A percentile compares a stretch with the other conserved stretches of the same genome.
These are phyloP conservation scores for Leucocoprinus leucothites DNA, from an alignment of 768 basidiomycete genomes.

Conservation along the genomic window DNA sequence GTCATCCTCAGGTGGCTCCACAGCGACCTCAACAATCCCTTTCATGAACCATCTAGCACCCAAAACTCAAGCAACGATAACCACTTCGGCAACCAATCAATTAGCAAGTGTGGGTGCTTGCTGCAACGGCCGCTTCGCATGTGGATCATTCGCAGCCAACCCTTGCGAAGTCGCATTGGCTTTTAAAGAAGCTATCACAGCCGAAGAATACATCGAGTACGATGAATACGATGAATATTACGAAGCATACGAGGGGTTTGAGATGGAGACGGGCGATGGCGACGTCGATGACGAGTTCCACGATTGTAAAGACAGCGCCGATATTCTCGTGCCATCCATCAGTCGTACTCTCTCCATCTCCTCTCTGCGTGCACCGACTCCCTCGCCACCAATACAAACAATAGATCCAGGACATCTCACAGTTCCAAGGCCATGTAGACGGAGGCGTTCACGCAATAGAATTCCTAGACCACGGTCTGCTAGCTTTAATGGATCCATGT, in stretches of 20 bases:
- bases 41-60: background rate
- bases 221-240: too few species aligned
- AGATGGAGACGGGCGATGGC: background rate
- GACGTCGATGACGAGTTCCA: background rate
- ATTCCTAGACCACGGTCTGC: background rate
- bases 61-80: background rate
- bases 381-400: background rate
- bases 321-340: background rate
- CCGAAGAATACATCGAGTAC: too few species aligned
- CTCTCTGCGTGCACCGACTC: background rate
- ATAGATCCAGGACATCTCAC: background rate
- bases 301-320: background rate
- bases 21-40: background rate
- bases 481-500: background rate
- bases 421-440: background rate
- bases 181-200: background rate
- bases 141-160: background rate
- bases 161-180: background rate
- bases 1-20: background rate
- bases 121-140: background rate
- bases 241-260: too few species aligned
- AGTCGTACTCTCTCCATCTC: slow-evolving; percentile 1
- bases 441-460: background rate
- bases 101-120: background rate
- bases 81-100: background rate